Evolutionary conservation across 2,329 filamentous ascomycete genomes (phyloP), one percentile per base, ranked within the genome.

Genomic region (Didymella pomorum): DNA sequence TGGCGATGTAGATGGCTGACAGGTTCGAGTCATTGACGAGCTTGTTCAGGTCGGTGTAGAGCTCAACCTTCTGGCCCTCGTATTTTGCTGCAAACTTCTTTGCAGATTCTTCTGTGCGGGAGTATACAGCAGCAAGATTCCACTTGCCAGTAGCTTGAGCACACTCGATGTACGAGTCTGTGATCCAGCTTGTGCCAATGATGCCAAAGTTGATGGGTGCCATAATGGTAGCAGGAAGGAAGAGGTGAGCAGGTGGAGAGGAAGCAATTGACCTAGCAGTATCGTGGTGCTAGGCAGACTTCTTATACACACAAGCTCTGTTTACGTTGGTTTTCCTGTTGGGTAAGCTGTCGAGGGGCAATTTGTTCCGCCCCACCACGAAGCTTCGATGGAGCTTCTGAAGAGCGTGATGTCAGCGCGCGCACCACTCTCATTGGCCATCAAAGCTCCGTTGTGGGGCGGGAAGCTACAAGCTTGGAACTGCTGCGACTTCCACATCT

Each of bases 181-280:
- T 82, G 67, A 83, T 83, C 81, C 81, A 83, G 68, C 72, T 74
- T 20, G 80, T 81, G 63, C 81, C 81, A 57, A 83, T 79, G 56
- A 78, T 77, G 52, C 74, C 80, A 67, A 81, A 80, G 46, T 73
- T 78, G 68, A 82, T 74, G 46, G 56, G 56, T 42, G 45, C 45
- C 66, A 69, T 72, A 45, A 57, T 69, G 63, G 25, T 29, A 21
- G 26, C 7, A 5, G 43, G 8, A 20, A 11, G 23, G 39, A 29
- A 3, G 3, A 14, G 20, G 18, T 37, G 20, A 18, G n/a, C 6
- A 31, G 11, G 31, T 16, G 16, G 21, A 26, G 14, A 21, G 29
- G 6, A n/a, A 33, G 29, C 9, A 50, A 37, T 44, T 26, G 39
- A 42, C 37, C 14, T 33, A 37, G 33, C 20, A 5, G 25, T 14